Conservation (phyloP, 441 rosid species). For the Pelargonium fulgidum region DNA sequence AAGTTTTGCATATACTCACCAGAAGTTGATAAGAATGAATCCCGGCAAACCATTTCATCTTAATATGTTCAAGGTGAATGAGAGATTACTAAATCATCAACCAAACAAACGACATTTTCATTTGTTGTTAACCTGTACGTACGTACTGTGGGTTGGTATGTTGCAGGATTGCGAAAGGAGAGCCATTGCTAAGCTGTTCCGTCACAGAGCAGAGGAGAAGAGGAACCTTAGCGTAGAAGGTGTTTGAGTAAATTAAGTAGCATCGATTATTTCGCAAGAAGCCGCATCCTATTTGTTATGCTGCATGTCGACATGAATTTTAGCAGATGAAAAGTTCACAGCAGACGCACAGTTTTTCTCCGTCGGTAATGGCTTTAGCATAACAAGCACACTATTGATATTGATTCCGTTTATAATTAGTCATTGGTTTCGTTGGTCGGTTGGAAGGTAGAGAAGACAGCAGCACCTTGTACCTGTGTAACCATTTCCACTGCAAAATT, state of each 20-base stretch:
- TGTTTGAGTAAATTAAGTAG: conserved; percentile 29
- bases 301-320: too few relatives aligned
- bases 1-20: conserved; percentile 83
- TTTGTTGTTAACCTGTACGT: conserved; percentile 4
- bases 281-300: conserved; percentile 23
- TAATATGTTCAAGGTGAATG: conserved; percentile 90
- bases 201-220: conserved; percentile 75
- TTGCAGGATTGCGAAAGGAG: conserved; percentile 98
- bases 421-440: too few relatives aligned
- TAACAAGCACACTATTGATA: conserved; percentile 11
- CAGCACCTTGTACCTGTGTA: too few relatives aligned
- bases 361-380: conserved; percentile 4
- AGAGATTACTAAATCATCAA: too few relatives aligned
- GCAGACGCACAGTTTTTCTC: too few relatives aligned
- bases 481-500: too few relatives aligned
- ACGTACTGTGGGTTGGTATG: too few relatives aligned
- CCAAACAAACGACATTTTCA: not conserved
- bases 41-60: conserved; percentile 72
- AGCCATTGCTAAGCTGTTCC: conserved; percentile 66
- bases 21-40: conserved; percentile 75
- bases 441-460: too few relatives aligned
- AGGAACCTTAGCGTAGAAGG: conserved; percentile 34
- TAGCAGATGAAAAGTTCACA: not conserved
- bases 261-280: conserved; percentile 2
- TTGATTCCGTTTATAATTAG: conserved; percentile 11